Percentiles rank a stretch among this genome's conserved stretches.
These are phyloP conservation scores for Aspergillus heteromorphus DNA, from an alignment of 495 filamentous ascomycete genomes.

Conservation along the genomic window DNA sequence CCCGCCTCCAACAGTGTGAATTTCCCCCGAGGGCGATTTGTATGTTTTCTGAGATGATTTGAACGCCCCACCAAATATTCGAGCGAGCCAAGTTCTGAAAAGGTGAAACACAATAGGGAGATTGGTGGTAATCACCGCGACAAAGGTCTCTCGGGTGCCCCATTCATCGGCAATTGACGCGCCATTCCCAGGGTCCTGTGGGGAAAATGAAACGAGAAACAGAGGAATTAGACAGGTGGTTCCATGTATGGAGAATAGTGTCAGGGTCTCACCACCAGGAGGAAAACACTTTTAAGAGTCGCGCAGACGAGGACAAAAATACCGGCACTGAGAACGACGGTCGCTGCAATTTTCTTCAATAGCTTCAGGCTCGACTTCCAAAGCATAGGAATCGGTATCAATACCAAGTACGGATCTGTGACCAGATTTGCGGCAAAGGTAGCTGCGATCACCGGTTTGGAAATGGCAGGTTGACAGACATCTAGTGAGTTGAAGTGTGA, in stretches of 20 bases:
- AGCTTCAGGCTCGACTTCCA: slow-evolving; percentile 41
- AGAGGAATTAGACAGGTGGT: neutral
- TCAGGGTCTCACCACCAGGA: slow-evolving; percentile 31
- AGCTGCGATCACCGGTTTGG: slow-evolving; percentile 38
- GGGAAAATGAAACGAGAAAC: neutral
- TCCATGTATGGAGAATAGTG: neutral
- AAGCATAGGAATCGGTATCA: slow-evolving; percentile 50
- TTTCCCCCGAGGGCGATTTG: slow-evolving; percentile 18
- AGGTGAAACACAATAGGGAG: slow-evolving; percentile 51
- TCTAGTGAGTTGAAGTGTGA: slow-evolving; percentile 22
- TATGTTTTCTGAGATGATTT: slow-evolving; percentile 24
- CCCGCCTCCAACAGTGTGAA: slow-evolving; percentile 13
- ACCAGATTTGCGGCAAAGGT: slow-evolving; percentile 43
- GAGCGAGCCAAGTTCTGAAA: slow-evolving; percentile 36
- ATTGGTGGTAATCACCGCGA: slow-evolving; percentile 47
- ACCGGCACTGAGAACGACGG: slow-evolving; percentile 45
- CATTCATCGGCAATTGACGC: slow-evolving; percentile 44
- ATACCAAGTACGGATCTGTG: slow-evolving; percentile 51
- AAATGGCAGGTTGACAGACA: slow-evolving; percentile 45
- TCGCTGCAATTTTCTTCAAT: slow-evolving; percentile 42
- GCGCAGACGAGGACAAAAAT: slow-evolving; percentile 46
- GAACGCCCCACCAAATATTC: slow-evolving; percentile 27
- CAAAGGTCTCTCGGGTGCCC: slow-evolving; percentile 50
- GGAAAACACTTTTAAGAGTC: slow-evolving; percentile 42
- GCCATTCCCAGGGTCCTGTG: slow-evolving; percentile 39